phyloP scores from a whole-genome alignment of 2,329 filamentous ascomycete genomes.

The Sclerotiophoma versabilis region DNA sequence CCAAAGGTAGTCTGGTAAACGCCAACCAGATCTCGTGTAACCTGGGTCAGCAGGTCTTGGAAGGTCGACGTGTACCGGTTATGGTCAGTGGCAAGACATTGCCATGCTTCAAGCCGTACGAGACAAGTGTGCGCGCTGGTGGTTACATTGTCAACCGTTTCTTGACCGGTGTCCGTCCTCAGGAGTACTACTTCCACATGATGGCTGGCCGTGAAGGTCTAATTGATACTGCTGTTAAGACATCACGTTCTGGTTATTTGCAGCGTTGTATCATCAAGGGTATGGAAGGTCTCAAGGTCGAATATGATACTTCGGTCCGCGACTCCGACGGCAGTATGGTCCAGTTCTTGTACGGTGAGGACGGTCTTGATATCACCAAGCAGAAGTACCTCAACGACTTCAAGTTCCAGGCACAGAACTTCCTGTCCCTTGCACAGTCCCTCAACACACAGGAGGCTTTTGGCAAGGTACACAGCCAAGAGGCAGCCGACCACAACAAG shows the following conservation, averaged over 20 bases:
- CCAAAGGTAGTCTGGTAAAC: constrained; percentile 92
- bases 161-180: constrained; percentile 94
- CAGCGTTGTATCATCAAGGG: constrained; percentile 98
- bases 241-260: constrained; percentile 93
- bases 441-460: constrained; percentile 70
- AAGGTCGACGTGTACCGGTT: constrained; percentile 90
- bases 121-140: constrained; percentile 86
- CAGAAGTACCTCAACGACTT: constrained; percentile 92
- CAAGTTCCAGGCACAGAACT: constrained; percentile 86
- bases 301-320: constrained; percentile 92
- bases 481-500: constrained; percentile 68
- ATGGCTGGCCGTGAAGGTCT: constrained; percentile 99
- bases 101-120: constrained; percentile 91
- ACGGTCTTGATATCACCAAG: constrained; percentile 92
- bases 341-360: constrained; percentile 96
- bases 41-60: constrained; percentile 92
- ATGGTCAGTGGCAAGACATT: constrained; percentile 98
- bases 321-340: constrained; percentile 93
- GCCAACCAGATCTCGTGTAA: constrained; percentile 98
- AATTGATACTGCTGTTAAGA: constrained; percentile 99
- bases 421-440: constrained; percentile 78
- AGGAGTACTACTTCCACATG: constrained; percentile 99
- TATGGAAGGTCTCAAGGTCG: constrained; percentile 91
- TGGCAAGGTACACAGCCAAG: constrained; percentile 68
- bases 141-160: constrained; percentile 96